Base-by-base conservation (phyloP, 1,284 basidiomycete species). In the Microstroma glucosiphilum region DNA sequence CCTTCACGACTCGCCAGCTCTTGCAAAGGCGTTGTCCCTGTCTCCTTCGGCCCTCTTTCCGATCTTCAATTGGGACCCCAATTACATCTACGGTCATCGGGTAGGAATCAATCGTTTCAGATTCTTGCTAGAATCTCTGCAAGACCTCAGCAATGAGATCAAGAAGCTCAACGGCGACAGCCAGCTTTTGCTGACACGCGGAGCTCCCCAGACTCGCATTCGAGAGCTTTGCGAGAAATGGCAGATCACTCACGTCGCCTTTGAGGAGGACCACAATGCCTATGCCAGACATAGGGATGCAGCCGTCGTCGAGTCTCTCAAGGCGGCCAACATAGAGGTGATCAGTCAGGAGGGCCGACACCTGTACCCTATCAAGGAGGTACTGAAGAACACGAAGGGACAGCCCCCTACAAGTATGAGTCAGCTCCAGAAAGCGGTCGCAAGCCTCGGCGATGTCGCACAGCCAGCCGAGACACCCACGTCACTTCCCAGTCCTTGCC, bases 181-280 rank as follows among this genome's bases (percentile, higher is more conserved):
- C 25, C 80, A 82, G 62, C 74, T 84, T 12, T 80, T 82, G 62
- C 82, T 84, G 23, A 69, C 84, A 54, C 79, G 83, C 42, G 84
- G 84, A 30, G 75, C 80, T 56, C 83, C 83, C 0, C 76, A 80
- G 43, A 74, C 78, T 23, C 75, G 83, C 15, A 69, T 83, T 30
- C 82, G 80, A 15, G 75, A 78, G 53, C 66, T 83, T 9, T 82
- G 79, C 70, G 79, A 81, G 63, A 71, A 79, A 26, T 84, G 83
- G 83, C 72, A 78, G 11, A 82, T 84, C 49, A 83, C 82, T 4
- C 82, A 83, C 75, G 67, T 83, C 57, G 80, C 81, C 30, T 83
- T 81, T 66, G 72, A 75, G 53, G 66, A 70, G 41, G 67, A 66
- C 30, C 12, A 19, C 21, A 61, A 37, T 41, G 62, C 69, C 1